Evolutionary conservation across 2,329 filamentous ascomycete genomes (phyloP).

Genomic region (Apiospora sp.): DNA sequence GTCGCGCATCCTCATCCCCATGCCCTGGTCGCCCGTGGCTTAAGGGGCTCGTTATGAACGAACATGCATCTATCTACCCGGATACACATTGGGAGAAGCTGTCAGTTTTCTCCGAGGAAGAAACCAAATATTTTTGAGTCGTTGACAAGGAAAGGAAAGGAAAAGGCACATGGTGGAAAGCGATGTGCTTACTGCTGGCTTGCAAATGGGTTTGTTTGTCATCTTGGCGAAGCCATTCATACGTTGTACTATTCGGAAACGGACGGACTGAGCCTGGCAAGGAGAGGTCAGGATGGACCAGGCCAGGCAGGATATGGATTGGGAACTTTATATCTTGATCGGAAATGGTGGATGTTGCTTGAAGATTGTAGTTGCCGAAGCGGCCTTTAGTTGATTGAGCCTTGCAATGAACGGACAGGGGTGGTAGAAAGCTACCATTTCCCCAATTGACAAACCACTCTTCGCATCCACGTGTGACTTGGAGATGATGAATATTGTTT

Average conservation of each 20-base stretch:
- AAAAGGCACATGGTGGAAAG: not conserved
- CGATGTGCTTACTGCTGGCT: not conserved
- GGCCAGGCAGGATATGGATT: constrained; percentile 23
- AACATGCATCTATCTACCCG: too few species aligned
- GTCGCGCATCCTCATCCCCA: constrained; percentile 89
- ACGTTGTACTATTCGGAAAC: not conserved
- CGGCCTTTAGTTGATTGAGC: not conserved
- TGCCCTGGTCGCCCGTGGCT: constrained; percentile 95
- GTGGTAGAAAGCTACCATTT: not conserved
- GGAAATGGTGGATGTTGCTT: not conserved
- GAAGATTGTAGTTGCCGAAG: not conserved
- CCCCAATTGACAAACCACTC: not conserved
- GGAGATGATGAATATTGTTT: too few species aligned
- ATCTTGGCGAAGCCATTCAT: constrained; percentile 24
- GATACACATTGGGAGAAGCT: too few species aligned
- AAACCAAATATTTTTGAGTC: not conserved
- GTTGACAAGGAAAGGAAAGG: not conserved
- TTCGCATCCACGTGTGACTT: too few species aligned
- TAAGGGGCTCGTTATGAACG: constrained; percentile 48
- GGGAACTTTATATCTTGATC: not conserved
- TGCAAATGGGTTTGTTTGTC: not conserved
- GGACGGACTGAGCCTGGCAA: not conserved
- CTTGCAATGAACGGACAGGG: not conserved
- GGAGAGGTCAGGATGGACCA: not conserved
- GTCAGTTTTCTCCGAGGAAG: too few species aligned